Base-by-base conservation (phyloP, 805 yeast species). In the Metschnikowia kofuensis region DNA sequence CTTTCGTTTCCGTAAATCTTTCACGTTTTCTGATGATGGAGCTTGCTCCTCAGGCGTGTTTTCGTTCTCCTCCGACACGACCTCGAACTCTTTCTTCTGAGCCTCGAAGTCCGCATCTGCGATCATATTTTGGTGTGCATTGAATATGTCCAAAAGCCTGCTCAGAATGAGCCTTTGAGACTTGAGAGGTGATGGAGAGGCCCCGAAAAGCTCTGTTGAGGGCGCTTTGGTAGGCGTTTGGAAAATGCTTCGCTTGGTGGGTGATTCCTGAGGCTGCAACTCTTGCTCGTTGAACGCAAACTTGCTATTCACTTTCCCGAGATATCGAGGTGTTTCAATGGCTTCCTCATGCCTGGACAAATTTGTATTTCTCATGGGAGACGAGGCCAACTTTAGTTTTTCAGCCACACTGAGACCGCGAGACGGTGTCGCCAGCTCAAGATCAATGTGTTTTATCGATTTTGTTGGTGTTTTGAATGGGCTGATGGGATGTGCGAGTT, bases 151-250 rank as follows among this genome's bases (percentile, higher is more conserved):
- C 4, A 77, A 69, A 9, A 83, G 55, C 41, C 63, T 65, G 42
- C 60, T 64, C 6, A 60, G 52, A 16, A 68, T 53, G 30, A 63
- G 56, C 26, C 73, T 47, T 48, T 67, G 68, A 4, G 71, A 53
- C 43, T 69, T 75, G 35, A 77, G 57, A 9, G 80, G 79, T 4
- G 78, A 71, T 0, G 82, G 82, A 7, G 81, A 76, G 3, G 68
- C 68, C 58, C 59, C 74, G 48, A 72, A 72, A 12, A 54, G 49
- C 2, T 54, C 41, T 0, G 42, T 31, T 30, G 48, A 14, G 1
- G 41, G 29, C 5, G 52, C 42, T 40, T 57, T 61, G 0, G 56
- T 44, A 3, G 62, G 63, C 4, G 62, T 57, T 13, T 27, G 37
- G 26, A 40, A 43, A 1, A 21, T 6, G 6, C 6, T 11, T 14